These are phyloP conservation scores for Cyphellophora attinorum DNA, from an alignment of 2,329 filamentous ascomycete genomes.

Conservation along the genomic window DNA sequence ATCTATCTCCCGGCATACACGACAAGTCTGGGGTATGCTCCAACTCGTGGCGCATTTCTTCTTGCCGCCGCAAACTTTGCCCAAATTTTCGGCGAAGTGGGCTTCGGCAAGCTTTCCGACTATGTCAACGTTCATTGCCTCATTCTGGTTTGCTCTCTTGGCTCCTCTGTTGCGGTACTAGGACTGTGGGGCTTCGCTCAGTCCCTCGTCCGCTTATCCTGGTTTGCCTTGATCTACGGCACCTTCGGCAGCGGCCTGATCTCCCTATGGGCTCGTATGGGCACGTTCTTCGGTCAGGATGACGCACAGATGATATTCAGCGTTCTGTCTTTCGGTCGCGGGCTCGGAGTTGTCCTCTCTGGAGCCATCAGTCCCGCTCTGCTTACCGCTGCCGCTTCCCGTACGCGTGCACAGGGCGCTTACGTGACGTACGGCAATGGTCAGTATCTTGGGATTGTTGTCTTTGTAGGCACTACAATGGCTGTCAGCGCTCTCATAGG, in stretches of 20 bases:
- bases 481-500: slow-evolving; percentile 5
- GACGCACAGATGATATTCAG: slow-evolving; percentile 42
- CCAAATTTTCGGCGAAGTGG: slow-evolving; percentile 26
- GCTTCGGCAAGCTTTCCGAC: slow-evolving; percentile 29
- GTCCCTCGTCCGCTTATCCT: slow-evolving; percentile 28
- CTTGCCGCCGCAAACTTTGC: slow-evolving; percentile 26
- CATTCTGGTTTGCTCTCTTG: slow-evolving; percentile 32
- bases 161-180: slow-evolving; percentile 31
- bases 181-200: slow-evolving; percentile 39
- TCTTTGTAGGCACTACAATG: slow-evolving; percentile 11
- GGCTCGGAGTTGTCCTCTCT: slow-evolving; percentile 40
- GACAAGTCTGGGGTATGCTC: slow-evolving; percentile 10
- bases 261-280: slow-evolving; percentile 35
- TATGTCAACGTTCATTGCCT: slow-evolving; percentile 31
- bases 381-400: background rate
- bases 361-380: slow-evolving; percentile 40
- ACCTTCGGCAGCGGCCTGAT: slow-evolving; percentile 33
- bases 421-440: background rate
- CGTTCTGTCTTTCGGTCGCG: slow-evolving; percentile 38
- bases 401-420: too few species aligned
- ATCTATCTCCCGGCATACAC: slow-evolving; percentile 25
- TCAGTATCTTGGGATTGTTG: background rate
- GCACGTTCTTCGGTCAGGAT: slow-evolving; percentile 28
- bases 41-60: slow-evolving; percentile 5
- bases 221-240: slow-evolving; percentile 34